Percentiles rank a stretch among this genome's conserved stretches.
These are phyloP conservation scores for Blepharisma japonicum DNA, from an alignment of 73 alveolate genomes.

Conservation along the genomic window DNA sequence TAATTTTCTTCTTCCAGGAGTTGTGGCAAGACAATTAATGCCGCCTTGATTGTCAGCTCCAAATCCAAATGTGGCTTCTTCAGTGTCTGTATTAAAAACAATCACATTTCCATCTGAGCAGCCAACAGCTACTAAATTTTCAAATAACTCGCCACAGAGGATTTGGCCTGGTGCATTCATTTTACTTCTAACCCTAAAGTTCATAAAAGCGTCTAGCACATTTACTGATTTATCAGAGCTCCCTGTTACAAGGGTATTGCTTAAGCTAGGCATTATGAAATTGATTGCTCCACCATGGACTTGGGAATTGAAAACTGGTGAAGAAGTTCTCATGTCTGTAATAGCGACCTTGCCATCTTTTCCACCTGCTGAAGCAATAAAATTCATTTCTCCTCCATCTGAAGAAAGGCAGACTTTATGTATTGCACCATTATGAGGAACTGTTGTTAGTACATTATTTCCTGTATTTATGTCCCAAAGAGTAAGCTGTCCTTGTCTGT, in stretches of 20 bases:
- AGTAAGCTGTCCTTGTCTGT: slow-evolving; percentile 85
- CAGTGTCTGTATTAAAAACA: slow-evolving; percentile 81
- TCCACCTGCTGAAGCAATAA: slow-evolving; percentile 86
- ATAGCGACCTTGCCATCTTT: slow-evolving; percentile 89
- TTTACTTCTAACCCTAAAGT: slow-evolving; percentile 76
- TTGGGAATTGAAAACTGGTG: slow-evolving; percentile 65
- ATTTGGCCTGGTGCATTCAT: slow-evolving; percentile 95
- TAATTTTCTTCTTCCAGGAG: slow-evolving; percentile 58
- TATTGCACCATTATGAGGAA: slow-evolving; percentile 90
- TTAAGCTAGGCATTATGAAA: slow-evolving; percentile 58
- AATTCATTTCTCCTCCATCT: slow-evolving; percentile 86
- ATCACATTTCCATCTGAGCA: slow-evolving; percentile 98
- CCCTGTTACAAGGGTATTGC: slow-evolving; percentile 84
- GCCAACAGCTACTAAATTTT: slow-evolving; percentile 90
- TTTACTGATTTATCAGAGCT: slow-evolving; percentile 92
- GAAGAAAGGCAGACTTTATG: slow-evolving; percentile 75
- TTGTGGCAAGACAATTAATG: slow-evolving; percentile 66
- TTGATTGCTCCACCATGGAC: slow-evolving; percentile 94
- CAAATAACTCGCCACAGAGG: slow-evolving; percentile 84
- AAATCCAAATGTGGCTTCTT: slow-evolving; percentile 92
- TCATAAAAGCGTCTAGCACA: slow-evolving; percentile 74
- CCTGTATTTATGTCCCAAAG: slow-evolving; percentile 92
- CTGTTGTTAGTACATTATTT: slow-evolving; percentile 47
- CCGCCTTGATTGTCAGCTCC: slow-evolving; percentile 89
- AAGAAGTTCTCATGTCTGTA: slow-evolving; percentile 91